Conservation (phyloP, 2,329 filamentous ascomycete genomes). For the Cordyceps farinosa region DNA sequence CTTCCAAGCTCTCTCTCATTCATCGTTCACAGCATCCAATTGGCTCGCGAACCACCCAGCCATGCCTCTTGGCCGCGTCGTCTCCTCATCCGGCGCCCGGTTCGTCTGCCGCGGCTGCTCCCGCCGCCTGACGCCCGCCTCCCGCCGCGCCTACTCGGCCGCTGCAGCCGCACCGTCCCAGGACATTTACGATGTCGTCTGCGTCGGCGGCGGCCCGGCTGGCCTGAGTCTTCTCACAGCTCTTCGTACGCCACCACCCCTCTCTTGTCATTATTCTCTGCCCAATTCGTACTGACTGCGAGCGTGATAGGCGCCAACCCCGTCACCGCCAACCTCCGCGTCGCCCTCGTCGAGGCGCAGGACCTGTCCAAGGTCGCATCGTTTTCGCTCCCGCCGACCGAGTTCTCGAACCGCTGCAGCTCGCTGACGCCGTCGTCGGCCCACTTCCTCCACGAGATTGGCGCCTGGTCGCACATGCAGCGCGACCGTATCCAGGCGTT, state of each 20-base stretch:
- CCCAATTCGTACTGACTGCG: slow-evolving; percentile 16
- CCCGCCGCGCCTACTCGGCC: slow-evolving; percentile 41
- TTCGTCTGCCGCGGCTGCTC: slow-evolving; percentile 48
- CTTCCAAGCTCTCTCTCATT: background rate
- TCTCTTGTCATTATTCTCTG: no score
- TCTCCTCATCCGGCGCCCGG: slow-evolving; percentile 27
- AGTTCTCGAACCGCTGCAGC: slow-evolving; percentile 92
- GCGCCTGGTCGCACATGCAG: slow-evolving; percentile 78
- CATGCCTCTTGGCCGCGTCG: slow-evolving; percentile 29
- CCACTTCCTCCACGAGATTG: slow-evolving; percentile 76
- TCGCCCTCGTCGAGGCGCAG: slow-evolving; percentile 89
- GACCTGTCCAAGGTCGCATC: slow-evolving; percentile 67
- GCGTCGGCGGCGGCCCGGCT: slow-evolving; percentile 84
- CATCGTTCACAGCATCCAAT: background rate
- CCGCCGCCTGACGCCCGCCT: slow-evolving; percentile 34
- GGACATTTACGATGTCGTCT: slow-evolving; percentile 90
- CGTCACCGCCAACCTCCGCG: slow-evolving; percentile 69
- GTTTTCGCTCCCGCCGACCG: slow-evolving; percentile 62
- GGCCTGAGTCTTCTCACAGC: slow-evolving; percentile 79
- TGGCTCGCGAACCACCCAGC: background rate
- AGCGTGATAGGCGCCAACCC: slow-evolving; percentile 64
- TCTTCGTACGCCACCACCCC: slow-evolving; percentile 53
- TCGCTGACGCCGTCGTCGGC: slow-evolving; percentile 87
- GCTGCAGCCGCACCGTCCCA: slow-evolving; percentile 37
- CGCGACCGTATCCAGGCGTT: slow-evolving; percentile 76